Evolutionary conservation across 257 asterid species (phyloP).

Genomic region (Thymus quinquecostatus): DNA sequence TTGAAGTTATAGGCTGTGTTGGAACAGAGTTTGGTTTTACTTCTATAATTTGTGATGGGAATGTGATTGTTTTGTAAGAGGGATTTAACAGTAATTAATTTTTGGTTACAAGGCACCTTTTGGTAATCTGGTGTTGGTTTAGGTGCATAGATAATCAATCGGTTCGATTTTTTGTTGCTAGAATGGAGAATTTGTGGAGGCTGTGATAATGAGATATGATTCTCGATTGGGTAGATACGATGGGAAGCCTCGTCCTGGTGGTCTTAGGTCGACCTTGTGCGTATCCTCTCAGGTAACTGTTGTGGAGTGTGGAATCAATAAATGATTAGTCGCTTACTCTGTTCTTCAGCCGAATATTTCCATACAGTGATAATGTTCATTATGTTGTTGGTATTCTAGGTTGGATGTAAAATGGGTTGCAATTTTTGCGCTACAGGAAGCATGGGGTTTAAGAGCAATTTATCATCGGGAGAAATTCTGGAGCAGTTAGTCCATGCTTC

Average conservation of each 20-base stretch:
- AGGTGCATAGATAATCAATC: neutral
- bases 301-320: constrained; percentile 6
- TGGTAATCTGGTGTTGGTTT: neutral
- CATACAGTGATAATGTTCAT: neutral
- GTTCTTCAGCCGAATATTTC: neutral
- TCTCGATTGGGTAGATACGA: constrained; percentile 72
- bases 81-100: neutral
- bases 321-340: neutral
- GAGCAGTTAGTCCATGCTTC: constrained; percentile 96
- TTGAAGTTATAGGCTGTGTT: neutral
- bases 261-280: constrained; percentile 91
- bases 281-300: constrained; percentile 82
- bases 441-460: constrained; percentile 94
- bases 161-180: constrained; percentile 35
- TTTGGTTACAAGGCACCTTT: neutral
- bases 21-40: neutral
- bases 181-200: constrained; percentile 95
- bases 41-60: neutral
- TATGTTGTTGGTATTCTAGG: constrained; percentile 47
- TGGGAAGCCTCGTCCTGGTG: constrained; percentile 97
- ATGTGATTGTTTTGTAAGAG: neutral
- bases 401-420: constrained; percentile 99
- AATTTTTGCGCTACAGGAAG: constrained; percentile 96
- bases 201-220: constrained; percentile 95
- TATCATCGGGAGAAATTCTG: constrained; percentile 86